phyloP scores from a whole-genome alignment of 2,329 filamentous ascomycete genomes.

The Penicillium sp. region DNA sequence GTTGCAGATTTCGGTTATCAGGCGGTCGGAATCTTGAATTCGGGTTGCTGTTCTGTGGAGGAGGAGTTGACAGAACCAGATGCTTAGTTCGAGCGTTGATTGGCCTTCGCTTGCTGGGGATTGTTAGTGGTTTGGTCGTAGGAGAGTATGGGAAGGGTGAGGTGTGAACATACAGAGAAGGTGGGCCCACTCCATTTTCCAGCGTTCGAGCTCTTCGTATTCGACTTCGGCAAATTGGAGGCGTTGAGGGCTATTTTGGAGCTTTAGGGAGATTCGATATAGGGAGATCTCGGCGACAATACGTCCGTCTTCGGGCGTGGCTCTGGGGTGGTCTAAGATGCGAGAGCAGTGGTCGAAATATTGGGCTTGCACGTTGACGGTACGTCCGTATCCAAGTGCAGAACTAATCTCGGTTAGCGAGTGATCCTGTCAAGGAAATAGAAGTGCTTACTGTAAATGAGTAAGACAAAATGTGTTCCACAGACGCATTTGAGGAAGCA shows the following conservation, averaged over 20 bases:
- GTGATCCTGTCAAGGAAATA: neutral
- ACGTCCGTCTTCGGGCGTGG: conserved; percentile 31
- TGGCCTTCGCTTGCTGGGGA: conserved; percentile 26
- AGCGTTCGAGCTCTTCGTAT: conserved; percentile 36
- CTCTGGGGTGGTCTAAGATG: conserved; percentile 31
- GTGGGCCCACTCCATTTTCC: conserved; percentile 37
- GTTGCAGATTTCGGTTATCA: conserved; percentile 29
- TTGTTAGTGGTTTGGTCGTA: conserved; percentile 2
- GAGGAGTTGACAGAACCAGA: conserved; percentile 39
- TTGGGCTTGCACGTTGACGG: conserved; percentile 30
- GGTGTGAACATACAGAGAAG: conserved; percentile 25
- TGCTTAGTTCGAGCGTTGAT: conserved; percentile 34
- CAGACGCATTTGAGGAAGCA: conserved; percentile 31
- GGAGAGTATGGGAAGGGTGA: neutral
- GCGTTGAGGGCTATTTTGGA: conserved; percentile 27
- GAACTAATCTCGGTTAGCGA: conserved; percentile 21
- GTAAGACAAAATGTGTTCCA: conserved; percentile 38
- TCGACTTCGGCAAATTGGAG: conserved; percentile 29
- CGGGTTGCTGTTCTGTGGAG: conserved; percentile 33
- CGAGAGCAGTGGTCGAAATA: conserved; percentile 33
- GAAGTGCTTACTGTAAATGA: conserved; percentile 32
- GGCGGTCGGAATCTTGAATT: conserved; percentile 28
- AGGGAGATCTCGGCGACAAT: conserved; percentile 36
- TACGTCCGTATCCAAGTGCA: conserved; percentile 33
- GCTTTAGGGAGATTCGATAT: conserved; percentile 29